Evolutionary conservation across 306 rosid genomes (phyloP).

Genomic region (Pterocarpus macrocarpus): DNA sequence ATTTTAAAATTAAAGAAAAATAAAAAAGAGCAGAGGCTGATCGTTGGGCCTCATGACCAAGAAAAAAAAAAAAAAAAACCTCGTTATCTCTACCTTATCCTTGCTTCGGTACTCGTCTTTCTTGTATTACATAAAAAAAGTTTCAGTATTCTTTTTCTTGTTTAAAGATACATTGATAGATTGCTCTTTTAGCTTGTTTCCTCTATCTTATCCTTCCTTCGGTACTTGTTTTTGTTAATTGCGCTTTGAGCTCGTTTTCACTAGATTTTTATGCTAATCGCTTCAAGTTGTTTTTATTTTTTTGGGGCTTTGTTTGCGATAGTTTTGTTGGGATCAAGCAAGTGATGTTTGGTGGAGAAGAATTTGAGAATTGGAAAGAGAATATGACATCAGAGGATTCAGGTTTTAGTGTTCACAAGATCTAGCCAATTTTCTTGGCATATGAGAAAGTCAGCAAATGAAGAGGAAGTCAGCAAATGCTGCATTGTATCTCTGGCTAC

Average conservation of each 20-base stretch:
- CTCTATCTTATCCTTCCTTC: not conserved
- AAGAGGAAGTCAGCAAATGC: not conserved
- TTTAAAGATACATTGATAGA: no score
- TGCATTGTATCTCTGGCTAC: not conserved
- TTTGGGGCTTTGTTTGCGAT: slow-evolving; percentile 17
- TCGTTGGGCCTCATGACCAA: no score
- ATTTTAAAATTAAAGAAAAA: no score
- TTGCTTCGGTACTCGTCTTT: not conserved
- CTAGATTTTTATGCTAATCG: slow-evolving; percentile 14
- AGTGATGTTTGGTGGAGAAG: slow-evolving; percentile 79
- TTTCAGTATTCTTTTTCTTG: not conserved
- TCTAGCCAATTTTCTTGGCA: slow-evolving; percentile 53
- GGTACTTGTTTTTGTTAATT: no score
- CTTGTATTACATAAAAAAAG: not conserved
- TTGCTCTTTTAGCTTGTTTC: not conserved
- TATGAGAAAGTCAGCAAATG: not conserved
- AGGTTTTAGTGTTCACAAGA: slow-evolving; percentile 75
- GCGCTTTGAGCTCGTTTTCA: not conserved
- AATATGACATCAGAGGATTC: slow-evolving; percentile 77
- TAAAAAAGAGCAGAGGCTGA: no score
- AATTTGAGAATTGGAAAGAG: slow-evolving; percentile 93
- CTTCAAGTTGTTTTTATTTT: not conserved
- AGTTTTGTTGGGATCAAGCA: slow-evolving; percentile 89
- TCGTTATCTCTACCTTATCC: not conserved
- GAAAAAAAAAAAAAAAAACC: no score